Base-by-base conservation (phyloP, 2,329 filamentous ascomycete genomes). In the Trichophyton benhamiae region DNA sequence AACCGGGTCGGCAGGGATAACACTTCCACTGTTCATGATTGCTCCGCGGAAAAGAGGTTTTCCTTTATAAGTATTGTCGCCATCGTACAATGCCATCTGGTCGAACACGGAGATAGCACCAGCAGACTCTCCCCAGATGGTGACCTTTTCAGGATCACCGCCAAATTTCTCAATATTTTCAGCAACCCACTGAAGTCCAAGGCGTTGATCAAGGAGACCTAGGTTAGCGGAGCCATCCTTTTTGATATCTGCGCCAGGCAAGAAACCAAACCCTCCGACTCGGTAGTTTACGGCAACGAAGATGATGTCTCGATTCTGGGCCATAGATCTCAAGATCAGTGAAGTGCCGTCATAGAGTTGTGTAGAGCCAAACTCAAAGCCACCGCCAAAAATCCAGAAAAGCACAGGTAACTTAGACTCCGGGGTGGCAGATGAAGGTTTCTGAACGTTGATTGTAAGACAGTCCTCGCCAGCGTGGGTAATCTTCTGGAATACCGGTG, bases 261-360 rank as follows among this genome's bases (percentile, higher is more conserved):
- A 69, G 74, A 90, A 91, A 0, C 88, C 88, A 63, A 90, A 91
- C 0, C 84, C 87, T 6, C 82, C 86, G 0, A 88, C 77, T 1
- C 88, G 85, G 73, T 95, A 91, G 74, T 91, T 91, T 68, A 91
- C 83, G 0, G 85, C 82, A 0, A 92, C 88, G 60, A 86, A 88
- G 55, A 95, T 75, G 64, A 92, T 84, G 0, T 86, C 85, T 72
- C 88, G 83, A 36, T 78, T 78, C 60, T 80, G 66, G 0, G 67
- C 65, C 11, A 81, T 72, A 0, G 79, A 79, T 49, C 68, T 65
- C 4, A 63, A 62, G 1, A 76, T 72, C 44, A 75, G 63, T 15
- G 64, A 64, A 0, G 66, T 63, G 0, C 72, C 74, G 62, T 76
- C 70, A 52, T 76, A 77, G 61, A 68, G 69, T 9, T 67, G 57